Base-by-base conservation (phyloP, 306 rosid genomes). In the Potentilla sterilis region DNA sequence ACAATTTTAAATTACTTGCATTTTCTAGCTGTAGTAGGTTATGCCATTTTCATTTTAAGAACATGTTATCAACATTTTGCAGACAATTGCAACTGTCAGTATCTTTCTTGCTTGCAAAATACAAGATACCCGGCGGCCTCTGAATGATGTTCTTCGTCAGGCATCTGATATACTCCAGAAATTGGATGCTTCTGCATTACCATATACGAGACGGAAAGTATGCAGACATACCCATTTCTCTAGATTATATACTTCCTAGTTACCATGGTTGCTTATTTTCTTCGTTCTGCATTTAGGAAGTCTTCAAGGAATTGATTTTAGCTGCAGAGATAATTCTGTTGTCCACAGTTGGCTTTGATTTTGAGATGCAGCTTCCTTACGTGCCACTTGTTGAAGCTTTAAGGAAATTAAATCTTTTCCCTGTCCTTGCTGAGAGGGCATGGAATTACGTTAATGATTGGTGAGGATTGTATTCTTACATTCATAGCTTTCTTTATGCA, bases 401-500 rank as follows among this genome's bases (percentile, higher is more conserved):
- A 49, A 87, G 79, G 78, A 80, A 38, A 69, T 84, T 87, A 75
- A 76, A 75, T 46, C 57, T 87, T 24, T 34, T 55, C 15, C 43
- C 70, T 52, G 77, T 67, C 75, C 87, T 87, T 80, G 80, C 80
- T 15, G 79, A 78, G 81, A 79, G 81, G 55, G 88, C 90, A 24
- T 87, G 88, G 88, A 87, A 87, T 82, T 87, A 80, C 72, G 80
- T 87, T 24, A 87, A 82, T 76, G 91, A 82, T 52, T 82, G 87
- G 88, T 87, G 79, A 70, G 77, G 51, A 28, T 41, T 19, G 44
- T 55, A 15, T 42, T 19, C 67, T 58, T 70, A 15, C 71, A 74
- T 44, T 72, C 43, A 10, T n/a, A 62, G 52, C 62, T 70, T 7
- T 42, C 21, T 37, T 6, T 37, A 48, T 18, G 44, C 49, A 13